Base-by-base conservation (phyloP, 352 stramenopile species). In the Globisporangium irregulare region DNA sequence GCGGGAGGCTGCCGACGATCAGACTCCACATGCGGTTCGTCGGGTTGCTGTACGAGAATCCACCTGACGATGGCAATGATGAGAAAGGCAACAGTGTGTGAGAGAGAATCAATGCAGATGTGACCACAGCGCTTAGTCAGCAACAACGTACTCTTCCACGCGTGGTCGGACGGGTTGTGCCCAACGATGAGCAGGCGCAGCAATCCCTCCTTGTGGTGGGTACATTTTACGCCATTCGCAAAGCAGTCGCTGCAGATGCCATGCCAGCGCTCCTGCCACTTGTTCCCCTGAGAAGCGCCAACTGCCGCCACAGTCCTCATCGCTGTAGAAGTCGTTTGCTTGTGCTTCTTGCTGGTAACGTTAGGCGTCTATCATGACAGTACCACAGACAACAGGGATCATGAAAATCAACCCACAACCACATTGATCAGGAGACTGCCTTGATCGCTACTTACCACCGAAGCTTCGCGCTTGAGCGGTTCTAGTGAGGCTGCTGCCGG, bases 1-100 rank as follows among this genome's bases (percentile, higher is more conserved):
- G 71, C 5, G 81, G 62, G 22, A 93, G 75, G 1, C 69, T 82
- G 9, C 91, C 91, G 27, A 83, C 90, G 18, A 97, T 69, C 55
- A 97, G 67, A 57, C 82, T 91, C 91, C 90, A 97, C 81, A 97
- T 93, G 34, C 87, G 87, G 69, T 97, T 97, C 24, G 72, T 94
- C 10, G 91, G 91, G 60, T 97, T 97, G 67, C 86, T 94, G 54
- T 68, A 68, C 54, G 63, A 68, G 63, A 56, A 68, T 3, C 63
- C 63, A 29, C 63, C 63, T 68, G 53, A 9, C 18, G 34, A 36
- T 32, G 15, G 5, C 14, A 22, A 38, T 12, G 29, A 2, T 10
- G 46, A 15, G n/a, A 38, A 51, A 1, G 22, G 5, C 43, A 51
- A 51, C 41, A 4, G 38, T 50, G 18, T 20, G 43, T 22, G 27